These are phyloP conservation scores for Colletotrichum neosansevieriae DNA, from an alignment of 2,329 filamentous ascomycete genomes.

Conservation along the genomic window DNA sequence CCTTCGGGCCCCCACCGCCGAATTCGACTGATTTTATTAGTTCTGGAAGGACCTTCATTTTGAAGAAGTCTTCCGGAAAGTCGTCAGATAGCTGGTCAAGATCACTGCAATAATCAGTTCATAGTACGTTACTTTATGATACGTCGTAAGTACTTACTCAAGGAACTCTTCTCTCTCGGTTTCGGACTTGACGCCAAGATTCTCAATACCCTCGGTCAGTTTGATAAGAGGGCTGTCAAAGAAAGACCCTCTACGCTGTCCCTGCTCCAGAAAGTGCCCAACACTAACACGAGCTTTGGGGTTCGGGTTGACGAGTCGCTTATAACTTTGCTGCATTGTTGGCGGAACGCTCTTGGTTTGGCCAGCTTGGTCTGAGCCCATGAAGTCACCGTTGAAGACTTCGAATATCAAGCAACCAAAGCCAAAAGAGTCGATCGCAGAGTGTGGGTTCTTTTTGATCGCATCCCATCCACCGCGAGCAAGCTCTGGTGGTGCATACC, in stretches of 20 bases:
- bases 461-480: slow-evolving; percentile 89
- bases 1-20: slow-evolving; percentile 92
- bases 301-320: slow-evolving; percentile 86
- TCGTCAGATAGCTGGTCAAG: slow-evolving; percentile 90
- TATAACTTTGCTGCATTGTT: slow-evolving; percentile 91
- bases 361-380: slow-evolving; percentile 80
- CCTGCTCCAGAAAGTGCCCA: slow-evolving; percentile 89
- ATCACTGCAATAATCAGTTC: slow-evolving; percentile 64
- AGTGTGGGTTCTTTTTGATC: slow-evolving; percentile 84
- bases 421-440: slow-evolving; percentile 88
- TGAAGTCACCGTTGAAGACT: slow-evolving; percentile 89
- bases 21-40: slow-evolving; percentile 99
- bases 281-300: slow-evolving; percentile 90
- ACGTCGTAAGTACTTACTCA: slow-evolving; percentile 58
- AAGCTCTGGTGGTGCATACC: slow-evolving; percentile 90
- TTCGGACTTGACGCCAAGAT: slow-evolving; percentile 87
- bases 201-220: slow-evolving; percentile 92
- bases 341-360: slow-evolving; percentile 89
- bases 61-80: slow-evolving; percentile 98
- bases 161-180: slow-evolving; percentile 88
- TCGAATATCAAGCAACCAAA: slow-evolving; percentile 89
- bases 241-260: slow-evolving; percentile 83
- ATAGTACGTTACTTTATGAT: slow-evolving; percentile 43
- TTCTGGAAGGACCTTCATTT: slow-evolving; percentile 95
- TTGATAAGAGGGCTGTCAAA: slow-evolving; percentile 95